Evolutionary conservation across 2,329 filamentous ascomycete genomes (phyloP), one percentile per base, ranked within the genome.

Genomic region (Fusarium ramigenum): DNA sequence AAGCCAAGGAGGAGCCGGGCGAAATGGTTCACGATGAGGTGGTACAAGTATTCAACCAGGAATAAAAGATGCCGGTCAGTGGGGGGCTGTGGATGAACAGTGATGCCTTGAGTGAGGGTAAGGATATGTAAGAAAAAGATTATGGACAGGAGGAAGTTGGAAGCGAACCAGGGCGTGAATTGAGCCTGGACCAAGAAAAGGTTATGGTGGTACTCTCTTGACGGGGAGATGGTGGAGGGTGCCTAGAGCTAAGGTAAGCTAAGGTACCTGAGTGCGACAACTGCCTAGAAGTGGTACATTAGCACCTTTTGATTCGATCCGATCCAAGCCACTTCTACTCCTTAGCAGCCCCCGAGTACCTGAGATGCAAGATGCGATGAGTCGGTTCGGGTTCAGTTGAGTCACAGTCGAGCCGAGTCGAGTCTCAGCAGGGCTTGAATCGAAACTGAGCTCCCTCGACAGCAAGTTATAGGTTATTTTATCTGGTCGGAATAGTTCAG

Each of bases 131-230:
- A 61, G 63, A 43, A 49, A 63, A 70, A 73, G 63, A 63, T 60
- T 69, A 59, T 43, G 62, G 36, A 58, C 57, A 46, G 60, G 40
- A 63, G 46, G 68, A 59, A 66, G 70, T 64, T 61, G 70, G 59
- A 75, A 66, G 61, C 60, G 57, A 58, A 43, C 46, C 57, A 72
- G 64, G 64, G 65, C 77, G 77, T 78, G 77, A 77, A 79, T 69
- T 64, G 69, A 75, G 60, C 64, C 66, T 63, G 66, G 73, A 62
- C 67, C 71, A 60, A 64, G 65, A 71, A 60, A 67, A 42, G 49
- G 66, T 67, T 79, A 68, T 68, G 68, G 74, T 78, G 73, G 74
- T 77, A 69, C 75, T 79, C 77, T 72, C 70, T 76, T 60, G 72
- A 61, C 49, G 60, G 61, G 50, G 50, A 69, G 69, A 58, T 67